A percentile compares a stretch with the other conserved stretches of the same genome.
These are phyloP conservation scores for Dactylellina haptotyla DNA, from an alignment of 2,329 filamentous ascomycete genomes.

Conservation along the genomic window DNA sequence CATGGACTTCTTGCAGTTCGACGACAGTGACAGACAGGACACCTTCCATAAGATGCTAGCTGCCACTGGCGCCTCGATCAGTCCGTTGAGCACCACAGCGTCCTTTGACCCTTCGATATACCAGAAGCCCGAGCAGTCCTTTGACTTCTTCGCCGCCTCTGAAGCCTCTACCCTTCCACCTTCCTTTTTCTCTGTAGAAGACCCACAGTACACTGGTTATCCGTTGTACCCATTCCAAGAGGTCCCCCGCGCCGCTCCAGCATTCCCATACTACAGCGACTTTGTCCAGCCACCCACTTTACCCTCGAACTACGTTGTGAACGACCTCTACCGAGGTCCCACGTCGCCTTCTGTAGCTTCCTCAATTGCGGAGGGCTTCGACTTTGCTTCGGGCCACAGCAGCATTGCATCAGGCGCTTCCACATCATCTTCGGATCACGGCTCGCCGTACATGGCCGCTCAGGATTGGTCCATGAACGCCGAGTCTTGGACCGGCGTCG, in stretches of 20 bases:
- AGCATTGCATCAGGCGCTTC: slow-evolving; percentile 51
- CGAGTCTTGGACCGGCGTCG: slow-evolving; percentile 31
- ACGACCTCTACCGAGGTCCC: slow-evolving; percentile 49
- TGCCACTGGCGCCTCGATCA: slow-evolving; percentile 52
- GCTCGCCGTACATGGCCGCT: slow-evolving; percentile 43
- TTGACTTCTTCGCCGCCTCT: slow-evolving; percentile 47
- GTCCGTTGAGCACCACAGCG: slow-evolving; percentile 46
- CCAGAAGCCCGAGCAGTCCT: slow-evolving; percentile 43
- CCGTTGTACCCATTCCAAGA: slow-evolving; percentile 49
- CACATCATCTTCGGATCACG: slow-evolving; percentile 52
- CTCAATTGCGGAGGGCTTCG: slow-evolving; percentile 41
- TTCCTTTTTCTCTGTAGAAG: slow-evolving; percentile 52
- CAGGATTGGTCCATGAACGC: slow-evolving; percentile 53
- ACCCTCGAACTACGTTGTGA: slow-evolving; percentile 50
- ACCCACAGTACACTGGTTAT: slow-evolving; percentile 47
- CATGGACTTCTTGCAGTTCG: slow-evolving; percentile 52
- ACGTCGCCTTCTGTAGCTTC: slow-evolving; percentile 50
- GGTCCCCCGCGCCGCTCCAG: slow-evolving; percentile 46
- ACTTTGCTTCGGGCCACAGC: slow-evolving; percentile 52
- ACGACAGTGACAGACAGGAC: slow-evolving; percentile 52
- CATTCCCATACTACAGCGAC: slow-evolving; percentile 50
- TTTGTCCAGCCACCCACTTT: slow-evolving; percentile 53
- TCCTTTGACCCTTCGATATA: slow-evolving; percentile 52
- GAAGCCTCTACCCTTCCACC: slow-evolving; percentile 42
- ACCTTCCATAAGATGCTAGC: slow-evolving; percentile 54